Evolutionary conservation across 129 eudicot species (phyloP).

Genomic region (Saposhnikovia divaricata): DNA sequence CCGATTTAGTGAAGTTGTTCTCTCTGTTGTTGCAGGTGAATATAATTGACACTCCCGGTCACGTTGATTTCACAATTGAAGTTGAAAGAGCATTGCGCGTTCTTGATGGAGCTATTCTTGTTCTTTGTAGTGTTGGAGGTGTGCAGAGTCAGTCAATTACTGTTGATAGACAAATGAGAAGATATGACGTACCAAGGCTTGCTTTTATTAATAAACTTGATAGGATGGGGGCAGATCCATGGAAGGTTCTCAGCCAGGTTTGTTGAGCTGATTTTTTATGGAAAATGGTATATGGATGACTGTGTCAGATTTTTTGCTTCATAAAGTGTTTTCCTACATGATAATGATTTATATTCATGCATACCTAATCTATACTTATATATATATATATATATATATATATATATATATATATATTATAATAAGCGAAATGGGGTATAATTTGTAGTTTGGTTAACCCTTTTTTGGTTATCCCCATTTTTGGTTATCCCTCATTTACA

Average conservation of each 20-base stretch:
- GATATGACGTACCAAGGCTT: conserved; percentile 92
- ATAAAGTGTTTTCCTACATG: background rate
- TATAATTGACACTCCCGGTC: conserved; percentile 96
- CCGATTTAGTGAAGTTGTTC: background rate
- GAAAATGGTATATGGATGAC: background rate
- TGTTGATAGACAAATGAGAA: conserved; percentile 98
- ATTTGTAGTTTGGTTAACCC: too few relatives aligned
- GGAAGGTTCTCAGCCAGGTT: conserved; percentile 95
- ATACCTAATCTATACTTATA: too few relatives aligned
- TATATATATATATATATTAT: too few relatives aligned
- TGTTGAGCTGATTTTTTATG: conserved; percentile 1
- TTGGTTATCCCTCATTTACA: too few relatives aligned
- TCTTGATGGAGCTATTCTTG: conserved; percentile 98
- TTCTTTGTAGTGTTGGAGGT: conserved; percentile 98
- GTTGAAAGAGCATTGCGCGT: conserved; percentile 98
- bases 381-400: too few relatives aligned
- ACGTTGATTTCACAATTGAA: conserved; percentile 98
- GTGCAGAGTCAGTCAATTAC: conserved; percentile 99
- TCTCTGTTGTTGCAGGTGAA: conserved; percentile 52
- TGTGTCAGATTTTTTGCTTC: background rate
- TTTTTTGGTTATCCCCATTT: too few relatives aligned
- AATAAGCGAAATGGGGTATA: too few relatives aligned
- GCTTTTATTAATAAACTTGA: conserved; percentile 97
- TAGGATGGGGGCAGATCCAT: conserved; percentile 99
- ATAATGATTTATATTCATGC: background rate